Conservation (phyloP, 2,329 filamentous ascomycete genomes). For the Fusarium sp. region DNA sequence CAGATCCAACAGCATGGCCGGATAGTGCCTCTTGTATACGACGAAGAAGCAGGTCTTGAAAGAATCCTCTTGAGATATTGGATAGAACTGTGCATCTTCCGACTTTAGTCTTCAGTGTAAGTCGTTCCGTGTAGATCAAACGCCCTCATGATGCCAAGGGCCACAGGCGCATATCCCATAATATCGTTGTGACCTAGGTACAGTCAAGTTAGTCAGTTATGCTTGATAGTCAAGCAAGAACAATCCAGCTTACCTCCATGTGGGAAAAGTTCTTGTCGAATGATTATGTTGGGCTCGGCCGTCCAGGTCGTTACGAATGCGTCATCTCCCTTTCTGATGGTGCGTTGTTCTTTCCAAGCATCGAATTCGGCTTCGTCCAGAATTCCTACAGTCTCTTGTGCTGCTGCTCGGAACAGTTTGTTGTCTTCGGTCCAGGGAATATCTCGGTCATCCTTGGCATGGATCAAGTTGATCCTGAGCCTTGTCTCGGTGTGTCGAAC, state of each 20-base stretch:
- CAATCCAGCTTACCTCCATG: constrained; percentile 62
- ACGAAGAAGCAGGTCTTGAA: neutral
- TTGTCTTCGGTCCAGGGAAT: constrained; percentile 82
- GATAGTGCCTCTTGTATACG: neutral
- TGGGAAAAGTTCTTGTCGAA: constrained; percentile 66
- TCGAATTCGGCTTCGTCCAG: constrained; percentile 54
- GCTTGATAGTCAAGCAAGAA: neutral
- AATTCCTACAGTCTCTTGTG: constrained; percentile 60
- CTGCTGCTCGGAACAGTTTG: constrained; percentile 70
- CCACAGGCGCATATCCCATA: constrained; percentile 72
- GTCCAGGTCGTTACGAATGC: constrained; percentile 63
- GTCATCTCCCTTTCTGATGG: constrained; percentile 55
- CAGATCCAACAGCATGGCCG: neutral
- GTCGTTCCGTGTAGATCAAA: constrained; percentile 62
- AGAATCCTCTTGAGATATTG: neutral
- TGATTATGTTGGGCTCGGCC: constrained; percentile 58
- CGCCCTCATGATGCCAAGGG: constrained; percentile 73
- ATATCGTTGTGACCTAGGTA: constrained; percentile 75
- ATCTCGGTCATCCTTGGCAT: constrained; percentile 84
- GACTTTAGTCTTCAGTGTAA: constrained; percentile 34
- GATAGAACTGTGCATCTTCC: neutral
- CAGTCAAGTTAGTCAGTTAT: constrained; percentile 1
- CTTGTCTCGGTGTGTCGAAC: constrained; percentile 63
- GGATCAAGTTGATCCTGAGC: constrained; percentile 78
- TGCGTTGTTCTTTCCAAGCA: constrained; percentile 60